These are phyloP conservation scores for Carex pumila DNA, from an alignment of 176 grass and related monocot genomes.

Conservation along the genomic window DNA sequence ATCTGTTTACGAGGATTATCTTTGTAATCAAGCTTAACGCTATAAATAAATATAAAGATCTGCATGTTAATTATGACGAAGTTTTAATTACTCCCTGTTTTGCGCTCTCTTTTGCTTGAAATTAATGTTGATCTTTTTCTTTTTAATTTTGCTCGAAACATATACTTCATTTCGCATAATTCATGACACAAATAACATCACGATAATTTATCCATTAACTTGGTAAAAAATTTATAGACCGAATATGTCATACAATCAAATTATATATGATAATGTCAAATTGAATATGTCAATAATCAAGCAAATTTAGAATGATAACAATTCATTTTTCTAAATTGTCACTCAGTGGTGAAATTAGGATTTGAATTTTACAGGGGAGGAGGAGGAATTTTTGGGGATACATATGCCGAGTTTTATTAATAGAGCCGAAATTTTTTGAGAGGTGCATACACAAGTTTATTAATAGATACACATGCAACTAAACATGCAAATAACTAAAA, in stretches of 20 bases:
- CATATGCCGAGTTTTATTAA: too few relatives aligned
- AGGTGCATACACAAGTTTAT: too few relatives aligned
- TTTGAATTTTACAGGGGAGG: too few relatives aligned
- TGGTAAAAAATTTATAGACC: too few relatives aligned
- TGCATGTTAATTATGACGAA: neutral
- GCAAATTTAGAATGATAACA: neutral
- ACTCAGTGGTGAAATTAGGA: neutral
- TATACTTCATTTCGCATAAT: too few relatives aligned
- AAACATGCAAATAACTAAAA: too few relatives aligned
- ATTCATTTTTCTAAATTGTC: neutral
- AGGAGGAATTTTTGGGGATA: too few relatives aligned
- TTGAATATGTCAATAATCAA: neutral
- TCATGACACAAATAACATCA: neutral
- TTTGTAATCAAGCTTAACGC: constrained; percentile 3
- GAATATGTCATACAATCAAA: too few relatives aligned
- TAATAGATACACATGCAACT: too few relatives aligned
- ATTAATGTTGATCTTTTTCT: neutral
- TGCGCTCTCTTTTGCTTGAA: too few relatives aligned
- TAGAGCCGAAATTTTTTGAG: too few relatives aligned
- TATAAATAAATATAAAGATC: neutral
- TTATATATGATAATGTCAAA: neutral
- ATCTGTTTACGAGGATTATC: neutral
- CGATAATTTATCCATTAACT: neutral
- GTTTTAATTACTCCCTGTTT: too few relatives aligned
- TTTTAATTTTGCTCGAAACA: neutral